Evolutionary conservation across 441 rosid species (phyloP), one percentile per base, ranked within the genome.

Genomic region (Gossypium schwendimanii): DNA sequence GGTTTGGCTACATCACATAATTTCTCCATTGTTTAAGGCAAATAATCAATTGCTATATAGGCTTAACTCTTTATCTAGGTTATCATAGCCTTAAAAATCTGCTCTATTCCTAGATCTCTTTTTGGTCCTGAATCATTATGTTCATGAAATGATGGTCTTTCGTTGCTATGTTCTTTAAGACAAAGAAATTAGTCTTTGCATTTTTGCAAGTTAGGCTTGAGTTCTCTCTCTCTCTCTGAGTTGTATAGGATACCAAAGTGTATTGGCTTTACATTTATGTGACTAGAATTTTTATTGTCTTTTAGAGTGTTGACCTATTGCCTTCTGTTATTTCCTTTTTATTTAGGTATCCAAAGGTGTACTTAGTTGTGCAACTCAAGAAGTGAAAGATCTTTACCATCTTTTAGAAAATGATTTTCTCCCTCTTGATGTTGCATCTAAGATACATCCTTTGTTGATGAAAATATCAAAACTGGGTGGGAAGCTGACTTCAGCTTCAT

Each of bases 311-410:
- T n/a, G 12, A 24, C 55, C 31, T 0, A 66, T 44, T 24, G 23
- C 10, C 0, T 49, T 10, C 91, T 88, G 14, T 39, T 36, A 36
- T 36, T 57, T 12, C 28, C 52, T 10, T 5, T 71, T 45, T 26
- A n/a, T 10, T 7, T 23, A 73, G 99, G 93, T 92, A 3, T 83
- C 89, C 15, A 96, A 88, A 81, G 99, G 99, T 72, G 98, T 96
- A 49, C 74, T 94, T 77, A 89, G 93, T 79, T 96, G 97, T 88
- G 98, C 90, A 1, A 88, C 85, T 21, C 99, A 89, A 81, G 99
- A 96, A 80, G 98, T 92, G 26, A 96, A 96, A 79, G 99, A 96
- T 78, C 91, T 94, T 52, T 94, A 89, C 84, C 86, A 92, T 87
- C 84, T 93, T 73, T 73, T 96, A 73, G 99, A 96, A 85, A 90